Conservation (phyloP, 169 alveolate species). For the Theileria orientalis region DNA sequence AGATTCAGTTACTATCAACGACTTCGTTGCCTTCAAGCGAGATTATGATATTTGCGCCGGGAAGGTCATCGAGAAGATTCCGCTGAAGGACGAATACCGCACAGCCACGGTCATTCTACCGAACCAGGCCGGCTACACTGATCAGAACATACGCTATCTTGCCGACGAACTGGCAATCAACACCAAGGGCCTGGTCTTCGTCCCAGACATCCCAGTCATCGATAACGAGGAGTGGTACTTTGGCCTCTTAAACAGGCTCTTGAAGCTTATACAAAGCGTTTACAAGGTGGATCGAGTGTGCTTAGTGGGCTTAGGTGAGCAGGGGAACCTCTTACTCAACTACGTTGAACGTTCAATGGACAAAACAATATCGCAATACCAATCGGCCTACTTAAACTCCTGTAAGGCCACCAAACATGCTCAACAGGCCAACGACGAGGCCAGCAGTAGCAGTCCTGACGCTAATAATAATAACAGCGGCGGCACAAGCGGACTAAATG, state of each 20-base stretch:
- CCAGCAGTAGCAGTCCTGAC: background rate
- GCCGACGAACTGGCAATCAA: constrained; percentile 53
- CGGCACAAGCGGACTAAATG: too few relatives aligned
- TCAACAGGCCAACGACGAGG: constrained; percentile 2
- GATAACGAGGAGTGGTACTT: constrained; percentile 11
- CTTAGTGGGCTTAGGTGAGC: constrained; percentile 53
- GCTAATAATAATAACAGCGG: too few relatives aligned
- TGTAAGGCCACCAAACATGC: background rate
- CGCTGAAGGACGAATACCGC: constrained; percentile 15
- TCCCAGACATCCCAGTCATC: constrained; percentile 36
- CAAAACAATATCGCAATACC: constrained; percentile 22
- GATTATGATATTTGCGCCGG: constrained; percentile 29
- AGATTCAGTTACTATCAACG: constrained; percentile 22
- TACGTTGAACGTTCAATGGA: constrained; percentile 41
- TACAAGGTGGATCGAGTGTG: constrained; percentile 51
- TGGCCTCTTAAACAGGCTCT: constrained; percentile 29
- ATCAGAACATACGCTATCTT: constrained; percentile 52
- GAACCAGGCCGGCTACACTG: constrained; percentile 52
- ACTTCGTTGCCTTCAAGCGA: constrained; percentile 21
- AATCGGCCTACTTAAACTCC: background rate
- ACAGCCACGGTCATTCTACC: constrained; percentile 45
- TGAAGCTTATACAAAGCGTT: constrained; percentile 46
- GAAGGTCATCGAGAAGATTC: constrained; percentile 22
- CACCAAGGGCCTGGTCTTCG: constrained; percentile 35
- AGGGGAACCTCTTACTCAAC: constrained; percentile 40